Conservation (phyloP, 176 grass and related monocot genomes). For the Olyra latifolia region DNA sequence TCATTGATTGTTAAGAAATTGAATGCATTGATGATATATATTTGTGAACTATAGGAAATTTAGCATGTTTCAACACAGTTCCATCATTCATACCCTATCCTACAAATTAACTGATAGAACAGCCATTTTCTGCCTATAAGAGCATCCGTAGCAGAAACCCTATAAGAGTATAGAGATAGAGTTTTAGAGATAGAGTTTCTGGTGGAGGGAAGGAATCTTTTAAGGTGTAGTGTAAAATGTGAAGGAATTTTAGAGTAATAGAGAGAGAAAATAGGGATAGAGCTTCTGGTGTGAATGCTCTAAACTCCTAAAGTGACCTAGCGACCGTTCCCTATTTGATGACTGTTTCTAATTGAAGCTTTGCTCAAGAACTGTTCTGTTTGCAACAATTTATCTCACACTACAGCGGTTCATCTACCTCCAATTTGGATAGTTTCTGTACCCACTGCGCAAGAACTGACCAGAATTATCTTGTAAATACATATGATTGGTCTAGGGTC, state of each 20-base stretch:
- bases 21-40: not conserved
- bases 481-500: conserved; percentile 41
- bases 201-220: too few relatives aligned
- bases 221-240: too few relatives aligned
- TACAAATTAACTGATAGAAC: not conserved
- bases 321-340: not conserved
- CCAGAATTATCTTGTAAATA: conserved; percentile 16
- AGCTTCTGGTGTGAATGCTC: too few relatives aligned
- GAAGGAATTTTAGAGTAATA: too few relatives aligned
- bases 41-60: not conserved
- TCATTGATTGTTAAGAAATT: not conserved
- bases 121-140: not conserved
- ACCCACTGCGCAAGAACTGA: conserved; percentile 10
- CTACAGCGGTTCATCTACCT: not conserved
- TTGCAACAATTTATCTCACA: not conserved
- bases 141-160: too few relatives aligned
- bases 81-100: not conserved
- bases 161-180: too few relatives aligned
- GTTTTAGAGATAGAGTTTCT: too few relatives aligned
- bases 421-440: conserved; percentile 6
- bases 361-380: not conserved
- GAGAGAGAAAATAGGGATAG: too few relatives aligned
- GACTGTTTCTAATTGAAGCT: not conserved
- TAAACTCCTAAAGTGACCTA: not conserved
- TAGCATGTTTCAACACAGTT: not conserved